phyloP scores from a whole-genome alignment of 441 rosid species.

The Erodium trifolium region DNA sequence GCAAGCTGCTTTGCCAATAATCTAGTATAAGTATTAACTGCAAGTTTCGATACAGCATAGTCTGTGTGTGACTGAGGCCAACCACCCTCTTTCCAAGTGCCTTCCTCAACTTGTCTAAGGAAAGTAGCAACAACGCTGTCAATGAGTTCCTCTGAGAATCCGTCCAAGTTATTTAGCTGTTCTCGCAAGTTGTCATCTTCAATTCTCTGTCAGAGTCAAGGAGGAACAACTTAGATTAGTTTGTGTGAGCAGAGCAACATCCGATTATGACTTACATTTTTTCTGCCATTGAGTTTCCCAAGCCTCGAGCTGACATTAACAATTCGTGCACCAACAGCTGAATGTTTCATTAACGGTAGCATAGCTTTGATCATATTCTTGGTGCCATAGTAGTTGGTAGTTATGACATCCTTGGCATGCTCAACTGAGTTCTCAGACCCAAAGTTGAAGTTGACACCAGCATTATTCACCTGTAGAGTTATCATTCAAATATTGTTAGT shows the following conservation, averaged over 20 bases:
- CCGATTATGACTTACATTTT: slow-evolving; percentile 53
- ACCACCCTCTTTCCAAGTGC: slow-evolving; percentile 69
- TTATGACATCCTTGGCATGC: slow-evolving; percentile 44
- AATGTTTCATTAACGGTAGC: slow-evolving; percentile 76
- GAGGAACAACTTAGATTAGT: too few species aligned
- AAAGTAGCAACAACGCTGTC: slow-evolving; percentile 47
- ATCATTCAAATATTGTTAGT: neutral
- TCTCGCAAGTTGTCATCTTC: slow-evolving; percentile 49
- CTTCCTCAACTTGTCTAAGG: slow-evolving; percentile 59
- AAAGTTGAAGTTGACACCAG: slow-evolving; percentile 76
- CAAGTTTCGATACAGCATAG: slow-evolving; percentile 84
- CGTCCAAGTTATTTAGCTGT: slow-evolving; percentile 41
- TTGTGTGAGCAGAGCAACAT: too few species aligned
- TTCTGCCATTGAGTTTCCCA: slow-evolving; percentile 63
- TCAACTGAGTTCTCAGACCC: slow-evolving; percentile 75
- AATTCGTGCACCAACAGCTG: slow-evolving; percentile 68
- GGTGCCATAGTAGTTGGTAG: slow-evolving; percentile 71
- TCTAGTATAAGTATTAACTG: slow-evolving; percentile 68
- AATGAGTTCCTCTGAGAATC: slow-evolving; percentile 56
- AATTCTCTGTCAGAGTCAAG: slow-evolving; percentile 43
- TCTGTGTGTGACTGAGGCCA: slow-evolving; percentile 82
- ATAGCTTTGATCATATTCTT: slow-evolving; percentile 64
- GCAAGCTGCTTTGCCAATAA: slow-evolving; percentile 48
- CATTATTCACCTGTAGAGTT: slow-evolving; percentile 74
- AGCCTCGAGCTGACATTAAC: slow-evolving; percentile 76